phyloP scores from a whole-genome alignment of 257 asterid species.

The Solanum rostratum region DNA sequence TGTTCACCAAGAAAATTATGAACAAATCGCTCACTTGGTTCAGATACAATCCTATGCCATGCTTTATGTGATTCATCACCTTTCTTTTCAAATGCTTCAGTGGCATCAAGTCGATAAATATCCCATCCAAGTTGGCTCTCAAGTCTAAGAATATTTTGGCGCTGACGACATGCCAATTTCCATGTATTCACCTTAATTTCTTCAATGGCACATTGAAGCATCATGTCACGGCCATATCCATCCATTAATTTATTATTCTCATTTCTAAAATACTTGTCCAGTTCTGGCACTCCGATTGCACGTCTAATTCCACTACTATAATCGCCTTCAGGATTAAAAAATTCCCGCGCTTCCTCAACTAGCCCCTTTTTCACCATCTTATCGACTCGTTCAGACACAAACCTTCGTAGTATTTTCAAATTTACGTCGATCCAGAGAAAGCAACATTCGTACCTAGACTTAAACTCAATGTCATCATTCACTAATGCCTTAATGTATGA shows the following conservation, averaged over 20 bases:
- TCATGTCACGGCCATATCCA: background rate
- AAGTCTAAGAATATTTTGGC: conserved; percentile 41
- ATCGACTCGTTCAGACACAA: conserved; percentile 55
- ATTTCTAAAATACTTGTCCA: conserved; percentile 36
- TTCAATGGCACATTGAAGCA: conserved; percentile 30
- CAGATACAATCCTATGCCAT: conserved; percentile 51
- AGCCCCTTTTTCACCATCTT: conserved; percentile 53
- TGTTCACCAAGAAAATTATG: conserved; percentile 28
- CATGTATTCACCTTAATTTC: conserved; percentile 51
- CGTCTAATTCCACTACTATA: conserved; percentile 50
- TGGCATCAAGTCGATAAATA: conserved; percentile 54
- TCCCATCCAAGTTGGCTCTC: conserved; percentile 31
- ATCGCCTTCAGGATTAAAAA: conserved; percentile 37
- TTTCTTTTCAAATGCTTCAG: conserved; percentile 47
- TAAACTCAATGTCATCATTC: conserved; percentile 28
- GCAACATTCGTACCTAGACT: conserved; percentile 37
- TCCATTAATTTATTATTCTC: background rate
- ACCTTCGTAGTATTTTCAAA: conserved; percentile 26
- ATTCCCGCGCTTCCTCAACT: conserved; percentile 45
- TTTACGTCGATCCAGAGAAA: conserved; percentile 66
- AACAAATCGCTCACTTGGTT: conserved; percentile 37
- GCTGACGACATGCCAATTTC: conserved; percentile 37
- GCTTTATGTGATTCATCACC: conserved; percentile 37
- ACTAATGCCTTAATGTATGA: conserved; percentile 56
- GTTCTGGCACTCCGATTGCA: conserved; percentile 73